Percentiles rank a stretch among this genome's conserved stretches.
phyloP scores from a whole-genome alignment of 1,284 basidiomycete genomes.

The Neonothopanus nambi region DNA sequence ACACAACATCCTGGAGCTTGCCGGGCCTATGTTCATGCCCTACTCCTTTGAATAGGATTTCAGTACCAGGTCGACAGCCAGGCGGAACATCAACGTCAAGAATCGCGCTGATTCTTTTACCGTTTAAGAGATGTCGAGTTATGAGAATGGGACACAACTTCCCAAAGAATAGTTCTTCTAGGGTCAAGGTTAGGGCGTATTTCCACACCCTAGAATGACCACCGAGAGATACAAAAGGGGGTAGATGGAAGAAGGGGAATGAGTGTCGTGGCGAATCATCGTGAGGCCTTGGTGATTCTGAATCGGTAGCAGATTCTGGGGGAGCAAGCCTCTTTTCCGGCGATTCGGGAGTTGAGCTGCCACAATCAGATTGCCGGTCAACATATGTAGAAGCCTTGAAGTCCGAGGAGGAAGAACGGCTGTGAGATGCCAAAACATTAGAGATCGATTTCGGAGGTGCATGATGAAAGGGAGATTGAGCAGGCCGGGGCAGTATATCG shows the following conservation, averaged over 20 bases:
- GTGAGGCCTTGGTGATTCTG: neutral
- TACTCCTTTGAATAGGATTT: slow-evolving; percentile 71
- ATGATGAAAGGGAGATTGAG: neutral
- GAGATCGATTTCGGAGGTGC: slow-evolving; percentile 8
- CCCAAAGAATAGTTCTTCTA: slow-evolving; percentile 87
- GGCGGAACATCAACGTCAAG: slow-evolving; percentile 76
- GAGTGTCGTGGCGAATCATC: neutral
- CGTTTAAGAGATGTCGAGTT: slow-evolving; percentile 64
- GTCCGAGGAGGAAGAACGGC: too few relatives aligned
- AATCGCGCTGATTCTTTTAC: slow-evolving; percentile 69
- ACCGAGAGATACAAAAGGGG: slow-evolving; percentile 7
- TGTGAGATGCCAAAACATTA: slow-evolving; percentile 8
- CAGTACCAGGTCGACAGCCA: slow-evolving; percentile 73
- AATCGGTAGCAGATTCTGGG: too few relatives aligned
- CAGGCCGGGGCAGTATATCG: slow-evolving; percentile 6
- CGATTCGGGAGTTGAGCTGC: too few relatives aligned
- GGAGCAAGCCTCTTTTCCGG: too few relatives aligned
- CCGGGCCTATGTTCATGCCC: slow-evolving; percentile 77
- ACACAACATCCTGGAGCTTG: slow-evolving; percentile 75
- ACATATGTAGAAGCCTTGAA: too few relatives aligned
- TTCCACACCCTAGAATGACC: slow-evolving; percentile 49
- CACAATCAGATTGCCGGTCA: too few relatives aligned
- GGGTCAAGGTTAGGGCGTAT: slow-evolving; percentile 72
- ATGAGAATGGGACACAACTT: slow-evolving; percentile 81
- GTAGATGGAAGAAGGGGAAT: slow-evolving; percentile 5